Evolutionary conservation across 495 filamentous ascomycete species (phyloP).

Genomic region (Hyaloscypha finlandica): DNA sequence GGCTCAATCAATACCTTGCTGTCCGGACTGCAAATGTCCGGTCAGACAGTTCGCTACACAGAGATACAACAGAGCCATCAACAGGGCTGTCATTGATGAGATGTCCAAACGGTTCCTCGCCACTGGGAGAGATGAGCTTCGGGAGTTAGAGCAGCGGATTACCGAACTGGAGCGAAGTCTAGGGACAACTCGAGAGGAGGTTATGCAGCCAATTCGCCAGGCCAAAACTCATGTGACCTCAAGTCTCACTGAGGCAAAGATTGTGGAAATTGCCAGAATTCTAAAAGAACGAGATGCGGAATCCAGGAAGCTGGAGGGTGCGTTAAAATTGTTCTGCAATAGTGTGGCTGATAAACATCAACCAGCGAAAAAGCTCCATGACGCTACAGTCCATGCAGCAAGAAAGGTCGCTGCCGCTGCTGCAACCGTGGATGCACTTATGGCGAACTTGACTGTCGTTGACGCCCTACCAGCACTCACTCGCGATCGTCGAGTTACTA

Average conservation of each 20-base stretch:
- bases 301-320: conserved; percentile 20
- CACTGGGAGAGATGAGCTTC: conserved; percentile 23
- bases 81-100: conserved; percentile 37
- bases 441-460: conserved; percentile 17
- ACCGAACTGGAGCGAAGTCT: conserved; percentile 19
- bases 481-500: conserved; percentile 28
- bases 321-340: conserved; percentile 19
- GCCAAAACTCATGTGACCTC: conserved; percentile 6
- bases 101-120: conserved; percentile 35
- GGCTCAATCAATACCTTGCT: conserved; percentile 28
- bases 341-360: conserved; percentile 30
- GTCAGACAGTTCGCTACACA: conserved; percentile 34
- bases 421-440: conserved; percentile 25
- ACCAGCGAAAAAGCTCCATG: conserved; percentile 32
- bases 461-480: conserved; percentile 22
- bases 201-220: conserved; percentile 15
- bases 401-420: conserved; percentile 17
- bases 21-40: conserved; percentile 33
- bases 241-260: conserved; percentile 1
- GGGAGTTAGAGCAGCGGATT: conserved; percentile 24
- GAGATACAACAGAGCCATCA: conserved; percentile 37
- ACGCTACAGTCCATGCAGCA: conserved; percentile 24
- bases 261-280: conserved; percentile 11
- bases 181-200: conserved; percentile 11
- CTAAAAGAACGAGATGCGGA: conserved; percentile 19